Percentiles rank a stretch among this genome's conserved stretches.
These are phyloP conservation scores for Arachnopeziza araneosa DNA, from an alignment of 2,329 filamentous ascomycete genomes.

Conservation along the genomic window DNA sequence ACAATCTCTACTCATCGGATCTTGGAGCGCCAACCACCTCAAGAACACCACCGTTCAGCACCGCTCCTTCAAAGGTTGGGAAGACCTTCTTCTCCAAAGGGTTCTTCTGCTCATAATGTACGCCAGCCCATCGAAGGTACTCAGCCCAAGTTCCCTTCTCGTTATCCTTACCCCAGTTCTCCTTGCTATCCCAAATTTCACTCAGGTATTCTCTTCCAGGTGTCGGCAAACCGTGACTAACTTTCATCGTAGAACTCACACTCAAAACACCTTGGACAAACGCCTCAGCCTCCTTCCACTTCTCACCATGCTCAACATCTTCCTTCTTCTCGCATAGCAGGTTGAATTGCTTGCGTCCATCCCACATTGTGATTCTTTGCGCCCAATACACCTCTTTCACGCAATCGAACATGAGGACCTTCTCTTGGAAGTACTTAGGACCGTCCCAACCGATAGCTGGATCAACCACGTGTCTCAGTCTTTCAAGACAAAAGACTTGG, in stretches of 20 bases:
- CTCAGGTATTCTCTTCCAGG: constrained; percentile 29
- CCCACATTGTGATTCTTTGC: constrained; percentile 29
- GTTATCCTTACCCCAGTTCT: constrained; percentile 30
- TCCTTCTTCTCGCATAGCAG: constrained; percentile 27
- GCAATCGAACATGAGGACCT: constrained; percentile 30
- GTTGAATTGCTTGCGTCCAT: constrained; percentile 30
- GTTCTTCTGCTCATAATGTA: constrained; percentile 6
- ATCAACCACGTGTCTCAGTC: constrained; percentile 33
- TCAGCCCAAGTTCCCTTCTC: constrained; percentile 29
- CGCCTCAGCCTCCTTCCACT: constrained; percentile 26
- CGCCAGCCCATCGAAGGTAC: constrained; percentile 29
- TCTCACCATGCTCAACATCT: constrained; percentile 20
- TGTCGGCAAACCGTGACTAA: constrained; percentile 30
- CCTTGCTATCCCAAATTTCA: constrained; percentile 30
- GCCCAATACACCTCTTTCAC: constrained; percentile 28
- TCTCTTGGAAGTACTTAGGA: constrained; percentile 30
- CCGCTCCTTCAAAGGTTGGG: no score
- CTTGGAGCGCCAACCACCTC: no score
- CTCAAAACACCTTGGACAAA: constrained; percentile 30
- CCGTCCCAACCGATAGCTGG: constrained; percentile 32
- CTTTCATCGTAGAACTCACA: constrained; percentile 31
- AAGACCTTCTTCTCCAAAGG: no score
- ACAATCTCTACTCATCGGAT: no score
- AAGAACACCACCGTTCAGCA: no score
- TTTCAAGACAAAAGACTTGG: constrained; percentile 28